Percentiles rank a stretch among this genome's conserved stretches.
Evolutionary conservation across 2,329 filamentous ascomycete genomes (phyloP).

Genomic region (Parastagonospora avenae): DNA sequence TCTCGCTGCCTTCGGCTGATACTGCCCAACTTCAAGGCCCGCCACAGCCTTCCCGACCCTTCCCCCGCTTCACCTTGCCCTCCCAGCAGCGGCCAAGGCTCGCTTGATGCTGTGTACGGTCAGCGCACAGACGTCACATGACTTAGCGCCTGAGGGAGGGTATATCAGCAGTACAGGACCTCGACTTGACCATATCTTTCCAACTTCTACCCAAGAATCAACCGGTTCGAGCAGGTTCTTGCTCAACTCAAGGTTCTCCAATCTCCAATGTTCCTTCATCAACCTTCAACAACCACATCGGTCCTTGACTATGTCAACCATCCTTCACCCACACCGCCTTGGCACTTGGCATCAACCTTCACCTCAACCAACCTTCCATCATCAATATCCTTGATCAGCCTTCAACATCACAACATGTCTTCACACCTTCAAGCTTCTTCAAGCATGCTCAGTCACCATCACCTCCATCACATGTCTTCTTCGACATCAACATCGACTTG

Average conservation of each 20-base stretch:
- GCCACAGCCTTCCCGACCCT: not conserved
- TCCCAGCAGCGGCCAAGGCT: not conserved
- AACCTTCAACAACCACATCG: conserved; percentile 3
- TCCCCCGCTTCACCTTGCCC: conserved; percentile 6
- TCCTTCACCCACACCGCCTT: conserved; percentile 10
- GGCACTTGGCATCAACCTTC: conserved; percentile 9
- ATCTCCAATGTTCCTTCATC: not conserved
- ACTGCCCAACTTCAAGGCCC: conserved; percentile 1
- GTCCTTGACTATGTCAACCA: conserved; percentile 7
- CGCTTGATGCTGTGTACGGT: not conserved
- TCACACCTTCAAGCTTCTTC: not conserved
- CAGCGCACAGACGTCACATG: not conserved
- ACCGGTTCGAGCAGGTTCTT: not conserved
- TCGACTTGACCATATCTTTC: not conserved
- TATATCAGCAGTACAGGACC: not conserved
- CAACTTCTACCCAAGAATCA: not conserved
- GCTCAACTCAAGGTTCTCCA: not conserved
- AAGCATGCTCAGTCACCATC: not conserved
- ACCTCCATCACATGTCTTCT: not conserved
- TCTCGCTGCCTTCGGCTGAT: conserved; percentile 7
- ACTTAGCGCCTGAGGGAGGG: not conserved
- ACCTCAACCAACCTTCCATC: not conserved
- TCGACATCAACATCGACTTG: not conserved
- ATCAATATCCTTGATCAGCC: not conserved
- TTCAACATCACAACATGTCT: too few relatives aligned